Percentiles rank a stretch among this genome's conserved stretches.
phyloP scores from a whole-genome alignment of 2,329 filamentous ascomycete species.

The Grosmannia penicillata region DNA sequence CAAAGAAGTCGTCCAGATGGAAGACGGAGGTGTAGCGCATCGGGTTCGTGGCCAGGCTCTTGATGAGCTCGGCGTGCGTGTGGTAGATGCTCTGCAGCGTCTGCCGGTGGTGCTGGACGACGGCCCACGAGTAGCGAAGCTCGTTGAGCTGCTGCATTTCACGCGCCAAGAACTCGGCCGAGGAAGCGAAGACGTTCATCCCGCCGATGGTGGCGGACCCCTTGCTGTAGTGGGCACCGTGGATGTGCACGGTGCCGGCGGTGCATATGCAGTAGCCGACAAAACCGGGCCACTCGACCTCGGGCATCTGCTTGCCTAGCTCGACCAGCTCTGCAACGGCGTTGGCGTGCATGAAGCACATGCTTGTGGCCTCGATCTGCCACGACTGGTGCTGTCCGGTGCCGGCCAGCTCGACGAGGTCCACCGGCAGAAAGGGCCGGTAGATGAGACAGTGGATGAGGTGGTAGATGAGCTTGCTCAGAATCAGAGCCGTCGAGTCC shows the following conservation, averaged over 20 bases:
- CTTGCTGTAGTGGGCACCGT: constrained; percentile 65
- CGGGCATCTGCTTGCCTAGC: constrained; percentile 56
- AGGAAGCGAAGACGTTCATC: constrained; percentile 48
- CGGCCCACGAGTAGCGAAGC: constrained; percentile 60
- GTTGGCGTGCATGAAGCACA: constrained; percentile 77
- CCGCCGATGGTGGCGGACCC: constrained; percentile 25
- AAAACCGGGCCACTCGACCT: constrained; percentile 75
- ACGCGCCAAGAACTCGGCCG: constrained; percentile 55
- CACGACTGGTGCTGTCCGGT: constrained; percentile 78
- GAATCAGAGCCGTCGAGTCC: constrained; percentile 62
- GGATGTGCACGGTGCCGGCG: constrained; percentile 76
- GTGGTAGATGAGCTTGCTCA: constrained; percentile 80
- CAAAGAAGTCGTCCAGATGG: constrained; percentile 77
- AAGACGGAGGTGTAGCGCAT: constrained; percentile 67
- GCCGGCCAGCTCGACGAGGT: constrained; percentile 65
- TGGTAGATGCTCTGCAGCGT: constrained; percentile 64
- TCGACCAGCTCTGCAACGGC: constrained; percentile 74
- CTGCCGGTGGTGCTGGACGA: constrained; percentile 65
- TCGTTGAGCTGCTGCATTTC: constrained; percentile 72
- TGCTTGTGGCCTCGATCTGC: constrained; percentile 82
- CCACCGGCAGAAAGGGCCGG: constrained; percentile 72
- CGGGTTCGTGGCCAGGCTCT: constrained; percentile 50
- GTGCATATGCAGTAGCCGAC: constrained; percentile 79
- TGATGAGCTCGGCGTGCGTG: constrained; percentile 69
- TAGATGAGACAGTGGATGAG: constrained; percentile 78